Base-by-base conservation (phyloP, 306 rosid species). In the Lathyrus tuberosus region DNA sequence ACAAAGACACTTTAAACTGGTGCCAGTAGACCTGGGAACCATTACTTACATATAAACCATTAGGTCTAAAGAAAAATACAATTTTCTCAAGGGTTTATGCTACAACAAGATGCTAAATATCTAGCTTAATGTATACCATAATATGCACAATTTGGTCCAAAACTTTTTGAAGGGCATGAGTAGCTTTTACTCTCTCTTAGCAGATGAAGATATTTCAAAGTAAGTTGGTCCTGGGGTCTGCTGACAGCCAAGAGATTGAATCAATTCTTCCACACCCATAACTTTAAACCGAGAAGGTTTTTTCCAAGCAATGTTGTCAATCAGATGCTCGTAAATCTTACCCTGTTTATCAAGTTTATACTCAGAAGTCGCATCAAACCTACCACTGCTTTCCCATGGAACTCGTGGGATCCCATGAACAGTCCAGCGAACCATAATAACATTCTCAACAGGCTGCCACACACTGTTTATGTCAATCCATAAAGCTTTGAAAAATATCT, bases 321-420 rank as follows among this genome's bases (percentile, higher is more conserved):
- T 85, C 11, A 86, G 81, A 57, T 92, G 98, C 87, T 89, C 91
- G 4, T 47, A 89, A 38, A 92, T 88, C 81, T 92, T 92, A 53
- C 98, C 98, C 77, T 89, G 71, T 77, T 80, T 92, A 84, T 92
- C 98, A 20, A 92, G 88, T 72, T 92, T 92, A 82, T 92, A 92
- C 65, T 68, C 87, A 0, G 96, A 92, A 46, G 91, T 92, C 67
- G 96, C 96, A 75, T 89, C 96, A 74, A 92, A 92, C 70, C 96
- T 89, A 66, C 96, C 87, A 16, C 74, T 80, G 61, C 95, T 88
- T 84, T 89, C 96, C 96, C 95, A 92, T 70, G 87, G 96, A 69
- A 86, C 86, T 59, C 96, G 86, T n/a, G 89, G 93, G 70, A 92
- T 81, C 20, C 98, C 96, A 71, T 90, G 89, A 81, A 88, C 74